These are phyloP conservation scores for Vaccinium darrowii DNA, from an alignment of 148 eudicot genomes.

Conservation along the genomic window DNA sequence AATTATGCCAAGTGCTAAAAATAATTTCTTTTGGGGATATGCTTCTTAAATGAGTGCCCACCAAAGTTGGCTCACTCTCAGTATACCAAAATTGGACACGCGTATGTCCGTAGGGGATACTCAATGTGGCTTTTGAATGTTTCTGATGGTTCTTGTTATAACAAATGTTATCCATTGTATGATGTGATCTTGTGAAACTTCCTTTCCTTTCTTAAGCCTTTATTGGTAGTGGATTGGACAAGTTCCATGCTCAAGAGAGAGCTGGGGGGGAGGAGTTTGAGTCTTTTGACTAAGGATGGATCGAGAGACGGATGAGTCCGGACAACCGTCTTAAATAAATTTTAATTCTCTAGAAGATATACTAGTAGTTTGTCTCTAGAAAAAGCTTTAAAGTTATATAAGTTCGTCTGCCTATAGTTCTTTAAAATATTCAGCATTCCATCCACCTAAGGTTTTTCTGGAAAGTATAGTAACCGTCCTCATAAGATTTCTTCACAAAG, in stretches of 20 bases:
- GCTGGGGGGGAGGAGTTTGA: neutral
- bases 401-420: neutral
- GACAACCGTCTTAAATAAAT: neutral
- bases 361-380: too few relatives aligned
- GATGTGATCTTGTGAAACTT: neutral
- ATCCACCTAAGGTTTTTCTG: neutral
- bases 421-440: neutral
- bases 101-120: neutral
- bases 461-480: neutral
- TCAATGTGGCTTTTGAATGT: neutral
- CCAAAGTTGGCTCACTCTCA: neutral
- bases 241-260: neutral
- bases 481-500: too few relatives aligned
- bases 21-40: neutral
- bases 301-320: neutral
- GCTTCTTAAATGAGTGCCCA: neutral
- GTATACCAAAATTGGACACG: neutral
- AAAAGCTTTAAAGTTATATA: too few relatives aligned
- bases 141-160: neutral
- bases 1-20: neutral
- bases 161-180: neutral
- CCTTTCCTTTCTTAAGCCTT: neutral
- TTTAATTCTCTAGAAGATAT: neutral
- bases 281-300: neutral
- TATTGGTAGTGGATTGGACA: neutral